Evolutionary conservation across 1,284 basidiomycete species (phyloP), one percentile per base, ranked within the genome.

Genomic region (Neotropicomus parvogracilis): DNA sequence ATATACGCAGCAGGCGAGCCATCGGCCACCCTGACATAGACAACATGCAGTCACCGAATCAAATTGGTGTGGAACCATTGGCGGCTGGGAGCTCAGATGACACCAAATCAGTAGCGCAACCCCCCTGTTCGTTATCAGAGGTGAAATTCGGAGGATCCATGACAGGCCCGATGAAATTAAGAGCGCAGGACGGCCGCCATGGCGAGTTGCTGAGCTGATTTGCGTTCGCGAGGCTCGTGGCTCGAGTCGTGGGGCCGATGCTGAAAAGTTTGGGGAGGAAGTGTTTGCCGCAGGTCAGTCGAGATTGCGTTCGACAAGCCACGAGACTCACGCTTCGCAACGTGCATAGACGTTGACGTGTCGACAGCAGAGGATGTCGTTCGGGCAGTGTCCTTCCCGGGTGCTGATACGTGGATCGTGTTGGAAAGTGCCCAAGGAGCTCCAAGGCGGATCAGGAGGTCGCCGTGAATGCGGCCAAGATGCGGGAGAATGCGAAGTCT

Each of bases 131-230:
- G 14, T 43, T 27, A 31, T 34, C 16, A 27, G 24, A 44, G 27
- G 36, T 59, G 27, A 31, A 31, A 54, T 39, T 40, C 32, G 24
- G 27, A 20, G 10, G 38, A 11, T 37, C 8, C 16, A 27, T 21
- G 36, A 28, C 19, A 17, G 44, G 27, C 34, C n/a, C 28, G n/a
- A n/a, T n/a, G n/a, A n/a, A 34, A 19, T 5, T 17, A 32, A 32
- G 7, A 19, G 26, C n/a, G 16, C 29, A 16, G 31, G 6, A 36
- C 33, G 20, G 12, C 14, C 19, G 13, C 21, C 35, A 36, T 14
- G 20, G 14, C 5, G 4, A 36, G 6, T 36, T 9, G 35, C 12
- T 9, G 20, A 36, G 8, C 17, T 35, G 34, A 9, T 35, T 35
- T 8, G 4, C n/a, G n/a, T n/a, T n/a, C n/a, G n/a, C n/a, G n/a